Evolutionary conservation across 495 filamentous ascomycete species (phyloP), one percentile per base, ranked within the genome.

Genomic region (Neurospora sp.): DNA sequence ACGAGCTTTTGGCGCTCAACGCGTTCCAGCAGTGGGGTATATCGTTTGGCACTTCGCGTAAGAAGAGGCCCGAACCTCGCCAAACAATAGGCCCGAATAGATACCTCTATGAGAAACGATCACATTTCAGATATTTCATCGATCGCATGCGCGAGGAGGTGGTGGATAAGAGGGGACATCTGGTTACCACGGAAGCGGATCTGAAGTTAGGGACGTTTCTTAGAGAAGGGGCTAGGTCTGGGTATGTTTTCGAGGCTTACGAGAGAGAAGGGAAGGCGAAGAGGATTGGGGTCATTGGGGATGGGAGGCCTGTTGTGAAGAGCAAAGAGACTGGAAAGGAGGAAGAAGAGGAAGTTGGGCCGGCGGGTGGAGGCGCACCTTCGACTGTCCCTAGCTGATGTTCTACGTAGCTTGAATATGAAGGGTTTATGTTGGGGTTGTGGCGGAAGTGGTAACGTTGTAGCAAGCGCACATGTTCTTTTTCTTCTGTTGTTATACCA

Each of bases 171-270:
- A 65, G 53, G 12, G 53, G 27, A 9, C 27, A 65, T 65, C 53
- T 65, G 14, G 27, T 35, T 27, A 65, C 53, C 1, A 65, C 53
- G 14, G 53, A 65, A 12, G 53, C 10, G 14, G 53, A 65, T 37
- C 53, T 65, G 27, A 65, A 65, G 27, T 16, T 65, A 14, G 53
- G 53, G 27, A 65, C 53, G 74, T 76, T 78, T 18, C 69, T 45
- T 69, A 12, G 37, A 14, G 39, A 71, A 31, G 61, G 18, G 35
- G 0, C 42, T 53, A 5, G 14, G 31, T 9, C 48, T 7, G 31
- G 18, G 31, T 9, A 40, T 4, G n/a, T 39, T 61, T 27, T 38
- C 42, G 27, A 20, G 9, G n/a, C 3, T 41, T 39, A 16, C n/a
- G 12, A 35, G 22, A 18, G 40, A 35, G 22, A 18, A 0, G 27